phyloP scores from a whole-genome alignment of 768 basidiomycete species.

The Tricholoma furcatifolium region DNA sequence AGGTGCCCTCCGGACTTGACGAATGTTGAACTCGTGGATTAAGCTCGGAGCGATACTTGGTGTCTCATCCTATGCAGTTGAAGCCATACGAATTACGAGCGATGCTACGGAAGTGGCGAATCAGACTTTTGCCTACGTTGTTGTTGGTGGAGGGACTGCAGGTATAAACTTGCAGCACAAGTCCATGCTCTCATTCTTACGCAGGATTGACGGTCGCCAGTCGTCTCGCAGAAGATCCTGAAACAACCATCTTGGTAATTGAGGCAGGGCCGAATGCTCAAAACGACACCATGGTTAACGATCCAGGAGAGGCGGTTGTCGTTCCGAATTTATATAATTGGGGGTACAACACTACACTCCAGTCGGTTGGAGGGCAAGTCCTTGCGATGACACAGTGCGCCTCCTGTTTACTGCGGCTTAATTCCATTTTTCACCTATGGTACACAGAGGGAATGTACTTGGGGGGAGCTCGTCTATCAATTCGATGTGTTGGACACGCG shows the following conservation, averaged over 20 bases:
- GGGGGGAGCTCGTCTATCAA: slow-evolving; percentile 21
- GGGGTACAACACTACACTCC: slow-evolving; percentile 14
- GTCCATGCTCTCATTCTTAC: neutral
- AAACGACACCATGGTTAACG: slow-evolving; percentile 10
- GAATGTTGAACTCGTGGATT: too few species aligned
- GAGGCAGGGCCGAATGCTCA: slow-evolving; percentile 17
- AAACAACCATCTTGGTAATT: slow-evolving; percentile 6
- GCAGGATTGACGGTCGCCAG: slow-evolving; percentile 14
- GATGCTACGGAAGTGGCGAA: slow-evolving; percentile 8
- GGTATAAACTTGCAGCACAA: neutral
- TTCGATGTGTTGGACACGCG: slow-evolving; percentile 20
- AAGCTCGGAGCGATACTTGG: neutral
- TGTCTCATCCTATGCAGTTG: neutral
- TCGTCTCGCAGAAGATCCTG: slow-evolving; percentile 13
- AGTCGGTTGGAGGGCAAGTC: slow-evolving; percentile 8
- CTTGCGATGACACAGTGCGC: slow-evolving; percentile 10
- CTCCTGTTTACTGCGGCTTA: neutral
- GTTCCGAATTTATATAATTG: slow-evolving; percentile 4
- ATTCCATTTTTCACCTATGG: neutral
- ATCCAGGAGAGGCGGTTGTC: slow-evolving; percentile 9
- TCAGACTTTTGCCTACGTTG: slow-evolving; percentile 11
- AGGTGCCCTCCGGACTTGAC: too few species aligned
- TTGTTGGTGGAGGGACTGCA: slow-evolving; percentile 16
- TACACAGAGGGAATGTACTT: slow-evolving; percentile 14
- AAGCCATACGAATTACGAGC: slow-evolving; percentile 10